Percentiles rank a stretch among this genome's conserved stretches.
These are phyloP conservation scores for Chaetomium fimeti DNA, from an alignment of 495 filamentous ascomycete species.

Conservation along the genomic window DNA sequence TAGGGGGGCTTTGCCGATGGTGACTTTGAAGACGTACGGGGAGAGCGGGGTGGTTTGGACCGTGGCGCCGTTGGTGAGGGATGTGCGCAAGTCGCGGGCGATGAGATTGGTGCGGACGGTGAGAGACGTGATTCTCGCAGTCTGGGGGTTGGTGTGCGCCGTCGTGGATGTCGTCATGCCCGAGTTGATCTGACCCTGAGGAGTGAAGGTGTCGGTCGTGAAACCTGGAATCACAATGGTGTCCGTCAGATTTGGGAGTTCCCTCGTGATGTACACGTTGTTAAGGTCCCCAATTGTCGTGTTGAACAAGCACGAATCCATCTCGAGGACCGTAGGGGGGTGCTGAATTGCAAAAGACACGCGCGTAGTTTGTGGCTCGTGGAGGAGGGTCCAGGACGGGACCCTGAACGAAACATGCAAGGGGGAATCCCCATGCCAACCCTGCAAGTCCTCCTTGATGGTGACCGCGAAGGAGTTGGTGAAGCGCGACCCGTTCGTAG, in stretches of 20 bases:
- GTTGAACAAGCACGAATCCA: conserved; percentile 28
- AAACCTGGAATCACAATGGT: background rate
- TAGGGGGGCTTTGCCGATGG: background rate
- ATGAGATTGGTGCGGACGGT: conserved; percentile 22
- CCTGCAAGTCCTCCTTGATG: conserved; percentile 29
- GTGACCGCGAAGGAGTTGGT: conserved; percentile 32
- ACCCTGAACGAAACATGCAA: conserved; percentile 40
- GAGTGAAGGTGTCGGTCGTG: background rate
- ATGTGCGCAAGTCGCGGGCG: background rate
- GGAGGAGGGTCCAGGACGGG: conserved; percentile 34
- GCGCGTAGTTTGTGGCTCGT: conserved; percentile 24
- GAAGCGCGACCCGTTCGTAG: conserved; percentile 27
- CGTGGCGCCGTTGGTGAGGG: background rate
- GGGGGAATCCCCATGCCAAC: conserved; percentile 37
- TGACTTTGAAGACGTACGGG: background rate
- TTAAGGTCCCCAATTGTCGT: conserved; percentile 29
- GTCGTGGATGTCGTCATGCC: background rate
- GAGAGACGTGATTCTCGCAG: conserved; percentile 6
- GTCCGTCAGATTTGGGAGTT: background rate
- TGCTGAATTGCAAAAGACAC: conserved; percentile 30
- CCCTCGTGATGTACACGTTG: conserved; percentile 39
- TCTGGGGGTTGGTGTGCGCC: background rate
- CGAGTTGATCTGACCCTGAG: background rate
- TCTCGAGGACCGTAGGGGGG: conserved; percentile 15
- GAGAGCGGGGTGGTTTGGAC: background rate